phyloP scores from a whole-genome alignment of 495 filamentous ascomycete genomes.

The Hypoxylon subgilvum region DNA sequence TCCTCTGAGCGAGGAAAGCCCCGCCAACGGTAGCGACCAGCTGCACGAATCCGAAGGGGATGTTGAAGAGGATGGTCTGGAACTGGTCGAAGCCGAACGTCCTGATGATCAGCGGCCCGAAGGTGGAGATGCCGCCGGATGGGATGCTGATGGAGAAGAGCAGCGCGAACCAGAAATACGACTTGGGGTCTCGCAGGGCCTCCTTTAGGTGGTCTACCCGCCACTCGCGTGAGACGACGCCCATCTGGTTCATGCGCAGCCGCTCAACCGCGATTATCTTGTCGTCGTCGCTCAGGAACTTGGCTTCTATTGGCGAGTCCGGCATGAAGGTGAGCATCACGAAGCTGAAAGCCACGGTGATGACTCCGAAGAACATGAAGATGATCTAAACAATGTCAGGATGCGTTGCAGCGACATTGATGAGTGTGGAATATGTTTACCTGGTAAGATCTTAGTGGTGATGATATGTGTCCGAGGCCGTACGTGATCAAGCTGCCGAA shows the following conservation, averaged over 20 bases:
- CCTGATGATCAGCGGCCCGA: constrained; percentile 65
- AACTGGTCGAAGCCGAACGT: constrained; percentile 65
- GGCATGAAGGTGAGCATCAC: constrained; percentile 60
- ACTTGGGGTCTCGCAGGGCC: constrained; percentile 61
- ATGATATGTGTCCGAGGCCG: constrained; percentile 61
- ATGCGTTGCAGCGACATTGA: neutral
- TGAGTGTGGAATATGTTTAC: constrained; percentile 15
- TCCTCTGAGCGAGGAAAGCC: constrained; percentile 59
- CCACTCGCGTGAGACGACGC: constrained; percentile 63
- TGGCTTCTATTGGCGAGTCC: constrained; percentile 62
- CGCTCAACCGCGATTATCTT: constrained; percentile 51
- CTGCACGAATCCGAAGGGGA: constrained; percentile 68
- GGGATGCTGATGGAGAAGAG: constrained; percentile 62
- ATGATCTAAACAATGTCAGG: constrained; percentile 52
- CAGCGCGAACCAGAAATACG: constrained; percentile 66
- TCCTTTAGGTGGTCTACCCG: constrained; percentile 67
- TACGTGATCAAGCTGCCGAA: constrained; percentile 48
- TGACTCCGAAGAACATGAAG: constrained; percentile 60
- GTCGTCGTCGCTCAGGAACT: constrained; percentile 62
- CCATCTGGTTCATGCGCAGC: constrained; percentile 70
- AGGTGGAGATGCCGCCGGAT: constrained; percentile 66
- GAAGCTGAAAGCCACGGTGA: constrained; percentile 57
- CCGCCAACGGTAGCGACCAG: constrained; percentile 64
- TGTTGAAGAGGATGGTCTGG: constrained; percentile 66
- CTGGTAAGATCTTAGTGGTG: constrained; percentile 59